phyloP scores from a whole-genome alignment of 345 rosid genomes.

The Orychophragmus violaceus region DNA sequence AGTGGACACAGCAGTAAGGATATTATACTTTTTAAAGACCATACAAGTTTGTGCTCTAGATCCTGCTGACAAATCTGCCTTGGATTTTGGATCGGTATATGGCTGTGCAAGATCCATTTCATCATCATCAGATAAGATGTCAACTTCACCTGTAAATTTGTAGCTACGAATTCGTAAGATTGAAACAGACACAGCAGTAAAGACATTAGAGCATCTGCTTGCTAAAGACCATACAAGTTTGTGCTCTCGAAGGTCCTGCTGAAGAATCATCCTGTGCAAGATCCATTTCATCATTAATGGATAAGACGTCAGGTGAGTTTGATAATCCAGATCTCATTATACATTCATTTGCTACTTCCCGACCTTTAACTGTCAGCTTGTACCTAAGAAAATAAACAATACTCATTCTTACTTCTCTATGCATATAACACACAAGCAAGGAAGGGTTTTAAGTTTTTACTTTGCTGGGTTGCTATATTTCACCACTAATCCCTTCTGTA shows the following conservation, averaged over 20 bases:
- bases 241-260: background rate
- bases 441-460: constrained; percentile 30
- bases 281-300: background rate
- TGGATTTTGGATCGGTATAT: background rate
- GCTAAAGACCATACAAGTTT: background rate
- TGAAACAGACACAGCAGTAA: background rate
- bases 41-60: background rate
- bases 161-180: background rate
- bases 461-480: constrained; percentile 93
- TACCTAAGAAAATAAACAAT: background rate
- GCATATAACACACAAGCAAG: background rate
- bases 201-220: background rate
- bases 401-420: background rate
- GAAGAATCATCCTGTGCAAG: background rate
- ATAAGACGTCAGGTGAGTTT: background rate
- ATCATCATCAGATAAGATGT: background rate
- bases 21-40: background rate
- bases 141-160: background rate
- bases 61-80: background rate
- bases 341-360: background rate
- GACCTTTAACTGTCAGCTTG: background rate
- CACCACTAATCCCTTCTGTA: constrained; percentile 75
- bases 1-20: background rate
- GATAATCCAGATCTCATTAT: background rate
- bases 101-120: background rate